A percentile compares a stretch with the other conserved stretches of the same genome.
Conservation (phyloP, 345 rosid species). For the Ceriops zippeliana region DNA sequence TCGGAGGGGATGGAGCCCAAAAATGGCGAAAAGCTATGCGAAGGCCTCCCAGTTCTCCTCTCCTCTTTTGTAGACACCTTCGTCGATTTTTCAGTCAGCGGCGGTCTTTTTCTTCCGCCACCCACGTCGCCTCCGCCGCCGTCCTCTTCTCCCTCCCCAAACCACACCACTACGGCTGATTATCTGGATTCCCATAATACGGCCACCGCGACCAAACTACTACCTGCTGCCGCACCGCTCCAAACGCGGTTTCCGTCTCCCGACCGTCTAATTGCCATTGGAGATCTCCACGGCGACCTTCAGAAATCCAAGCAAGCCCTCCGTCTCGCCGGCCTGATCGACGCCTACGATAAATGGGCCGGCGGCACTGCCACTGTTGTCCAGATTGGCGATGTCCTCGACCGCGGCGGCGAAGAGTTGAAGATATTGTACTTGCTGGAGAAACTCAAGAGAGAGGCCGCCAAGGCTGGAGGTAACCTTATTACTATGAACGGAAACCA, state of each 20-base stretch:
- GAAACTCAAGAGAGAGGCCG: conserved; percentile 70
- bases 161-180: not conserved
- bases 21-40: conserved; percentile 37
- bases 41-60: conserved; percentile 41
- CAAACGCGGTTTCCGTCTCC: conserved; percentile 50
- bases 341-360: conserved; percentile 55
- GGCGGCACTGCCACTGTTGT: conserved; percentile 77
- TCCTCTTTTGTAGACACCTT: conserved; percentile 79
- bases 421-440: conserved; percentile 75
- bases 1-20: conserved; percentile 24
- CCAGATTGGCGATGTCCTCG: conserved; percentile 85
- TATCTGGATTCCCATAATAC: too few species aligned
- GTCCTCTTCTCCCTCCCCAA: not conserved
- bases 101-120: conserved; percentile 49
- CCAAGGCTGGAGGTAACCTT: conserved; percentile 54
- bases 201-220: too few species aligned
- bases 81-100: conserved; percentile 69
- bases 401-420: conserved; percentile 82
- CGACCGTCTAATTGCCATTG: conserved; percentile 70
- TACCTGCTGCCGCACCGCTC: not conserved
- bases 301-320: conserved; percentile 64
- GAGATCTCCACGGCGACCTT: conserved; percentile 88
- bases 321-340: conserved; percentile 66
- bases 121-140: conserved; percentile 2
- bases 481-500: conserved; percentile 91